Base-by-base conservation (phyloP, 2,329 filamentous ascomycete genomes). In the Penicillium sp. region DNA sequence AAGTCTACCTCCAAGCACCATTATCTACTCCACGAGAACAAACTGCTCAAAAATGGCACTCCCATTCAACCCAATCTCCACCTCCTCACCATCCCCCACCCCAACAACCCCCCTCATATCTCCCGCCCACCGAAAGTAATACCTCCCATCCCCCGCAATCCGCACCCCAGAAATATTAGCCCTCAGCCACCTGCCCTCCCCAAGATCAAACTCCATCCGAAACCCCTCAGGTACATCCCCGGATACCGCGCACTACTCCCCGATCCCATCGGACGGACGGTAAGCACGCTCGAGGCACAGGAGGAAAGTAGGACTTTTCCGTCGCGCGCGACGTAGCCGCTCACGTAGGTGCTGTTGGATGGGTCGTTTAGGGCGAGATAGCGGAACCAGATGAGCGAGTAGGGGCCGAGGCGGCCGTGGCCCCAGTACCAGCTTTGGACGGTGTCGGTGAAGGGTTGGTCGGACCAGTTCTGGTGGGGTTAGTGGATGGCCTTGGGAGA, bases 371-470 rank as follows among this genome's bases (percentile, higher is more conserved):
- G 43, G 6, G 58, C 58, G 17, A 77, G 55, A 2, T 71, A 68
- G 55, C 77, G 73, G 60, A 80, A 78, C 79, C 79, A 82, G 22
- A 82, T 76, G 25, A 82, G 61, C 2, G 76, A 75, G 71, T 80
- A 81, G 0, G 70, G 65, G 0, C 78, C 79, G 0, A 81, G 55
- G 22, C 69, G 70, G 3, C 69, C 78, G 57, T 81, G 80, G n/a
- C 81, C 79, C 77, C 78, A 81, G 64, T 80, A 79, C 75, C 78
- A 80, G 35, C 70, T 75, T 35, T 61, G 56, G 8, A 76, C 65
- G 15, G 64, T 70, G 4, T 67, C 55, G 11, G 56, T 34, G 55
- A 81, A 78, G 1, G 77, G 73, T 31, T 60, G 60, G 58, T 76
- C 69, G 4, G 74, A 73, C 79, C 79, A 82, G 62, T 81, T 81